Base-by-base conservation (phyloP, 2,329 filamentous ascomycete genomes). In the Cladosporium colombiae region DNA sequence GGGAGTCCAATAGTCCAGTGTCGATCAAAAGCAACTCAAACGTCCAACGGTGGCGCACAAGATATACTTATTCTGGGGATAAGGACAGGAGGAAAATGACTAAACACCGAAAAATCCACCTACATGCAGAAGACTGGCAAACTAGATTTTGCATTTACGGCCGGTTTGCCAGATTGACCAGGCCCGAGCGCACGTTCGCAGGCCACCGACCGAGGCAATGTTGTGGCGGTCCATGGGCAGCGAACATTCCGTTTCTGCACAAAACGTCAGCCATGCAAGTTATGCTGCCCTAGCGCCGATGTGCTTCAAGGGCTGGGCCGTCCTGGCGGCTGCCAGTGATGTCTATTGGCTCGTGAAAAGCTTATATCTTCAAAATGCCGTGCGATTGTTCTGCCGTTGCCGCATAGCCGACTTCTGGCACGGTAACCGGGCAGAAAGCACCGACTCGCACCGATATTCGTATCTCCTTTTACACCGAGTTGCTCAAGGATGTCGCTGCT, bases 121-220 rank as follows among this genome's bases (percentile, higher is more conserved):
- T 44, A 10, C 25, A 23, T 63, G 61, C 61, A 55, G 50, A 56
- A 29, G 33, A 52, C 11, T 23, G 21, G 40, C 61, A 55, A 35
- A 46, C 50, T 63, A 44, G 61, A 62, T 55, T 63, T 56, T 63
- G 29, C 61, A 5, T 29, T 44, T 44, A 55, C 60, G 60, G 60
- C 60, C 59, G 46, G 59, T 50, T 46, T 52, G 44, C n/a, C n/a
- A 33, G 50, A 53, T 52, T 35, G 58, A 23, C 21, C 44, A 31
- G 59, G 59, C 59, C 59, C 57, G 57, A 37, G 56, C 37, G 58
- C 31, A 7, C 21, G 53, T 50, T 33, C 33, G 58, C 44, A 27
- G n/a, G 55, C 13, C 23, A 46, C 61, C 61, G 35, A 46, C 61
- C 61, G 61, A 63, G 61, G 61, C 50, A 63, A 63, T 63, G 50